A percentile compares a stretch with the other conserved stretches of the same genome.
These are phyloP conservation scores for Zygoascus hellenicus DNA, from an alignment of 1,139 yeast genomes.

Conservation along the genomic window DNA sequence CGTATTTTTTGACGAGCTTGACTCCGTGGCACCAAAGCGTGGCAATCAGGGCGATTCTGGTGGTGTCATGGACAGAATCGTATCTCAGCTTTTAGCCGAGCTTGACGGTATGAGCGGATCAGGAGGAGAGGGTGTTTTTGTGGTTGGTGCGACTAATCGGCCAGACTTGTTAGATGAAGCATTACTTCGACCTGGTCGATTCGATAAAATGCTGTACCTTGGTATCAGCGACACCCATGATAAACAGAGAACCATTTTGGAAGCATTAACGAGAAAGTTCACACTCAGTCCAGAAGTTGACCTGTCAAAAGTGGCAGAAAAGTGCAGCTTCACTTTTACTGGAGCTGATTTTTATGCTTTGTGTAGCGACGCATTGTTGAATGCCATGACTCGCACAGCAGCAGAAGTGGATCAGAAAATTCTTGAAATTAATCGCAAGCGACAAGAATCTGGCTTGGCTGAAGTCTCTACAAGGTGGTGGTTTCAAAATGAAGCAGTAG, in stretches of 20 bases:
- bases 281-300: conserved; percentile 56
- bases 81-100: conserved; percentile 89
- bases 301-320: conserved; percentile 53
- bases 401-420: conserved; percentile 65
- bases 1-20: conserved; percentile 93
- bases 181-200: conserved; percentile 87
- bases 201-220: conserved; percentile 87
- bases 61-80: conserved; percentile 97
- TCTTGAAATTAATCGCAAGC: conserved; percentile 45
- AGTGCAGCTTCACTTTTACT: conserved; percentile 83
- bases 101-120: conserved; percentile 91
- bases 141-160: conserved; percentile 94
- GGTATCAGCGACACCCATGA: conserved; percentile 91
- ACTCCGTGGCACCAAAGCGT: conserved; percentile 88
- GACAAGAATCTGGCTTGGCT: conserved; percentile 19
- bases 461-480: conserved; percentile 72
- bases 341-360: conserved; percentile 98
- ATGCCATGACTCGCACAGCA: conserved; percentile 91
- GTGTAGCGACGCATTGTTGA: conserved; percentile 90
- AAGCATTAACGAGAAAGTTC: conserved; percentile 83
- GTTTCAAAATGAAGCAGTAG: conserved; percentile 79
- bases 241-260: conserved; percentile 77
- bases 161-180: conserved; percentile 96
- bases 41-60: conserved; percentile 99
- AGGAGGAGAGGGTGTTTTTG: conserved; percentile 89